Percentiles rank a stretch among this genome's conserved stretches.
Evolutionary conservation across 1,284 basidiomycete genomes (phyloP).

Genomic region (Wallemia ichthyophaga): DNA sequence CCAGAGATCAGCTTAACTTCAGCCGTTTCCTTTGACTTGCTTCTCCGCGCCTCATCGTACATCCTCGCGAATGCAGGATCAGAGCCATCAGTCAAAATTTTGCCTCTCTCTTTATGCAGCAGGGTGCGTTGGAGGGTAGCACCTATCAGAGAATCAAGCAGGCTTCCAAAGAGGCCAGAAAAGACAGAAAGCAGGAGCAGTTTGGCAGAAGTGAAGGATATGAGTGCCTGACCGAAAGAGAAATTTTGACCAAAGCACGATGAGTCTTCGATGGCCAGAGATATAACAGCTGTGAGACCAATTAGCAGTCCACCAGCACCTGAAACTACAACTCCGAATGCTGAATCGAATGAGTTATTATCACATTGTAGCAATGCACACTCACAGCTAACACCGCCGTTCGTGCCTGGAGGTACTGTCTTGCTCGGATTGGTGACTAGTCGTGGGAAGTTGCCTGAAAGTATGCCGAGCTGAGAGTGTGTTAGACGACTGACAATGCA

Average conservation of each 20-base stretch:
- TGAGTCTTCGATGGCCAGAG: constrained; percentile 32
- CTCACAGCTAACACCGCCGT: constrained; percentile 34
- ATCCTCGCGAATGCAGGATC: constrained; percentile 8
- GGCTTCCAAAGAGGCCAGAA: constrained; percentile 40
- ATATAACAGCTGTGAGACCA: constrained; percentile 27
- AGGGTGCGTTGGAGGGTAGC: constrained; percentile 59
- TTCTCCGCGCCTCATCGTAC: constrained; percentile 6
- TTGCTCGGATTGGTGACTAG: constrained; percentile 38
- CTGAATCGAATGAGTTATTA: constrained; percentile 16
- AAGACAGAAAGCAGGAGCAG: constrained; percentile 28
- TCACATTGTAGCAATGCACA: background rate
- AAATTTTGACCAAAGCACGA: constrained; percentile 19
- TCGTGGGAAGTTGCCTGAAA: constrained; percentile 32
- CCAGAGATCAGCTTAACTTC: constrained; percentile 34
- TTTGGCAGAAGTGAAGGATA: constrained; percentile 7
- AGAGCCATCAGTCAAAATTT: constrained; percentile 33
- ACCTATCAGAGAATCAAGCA: constrained; percentile 57
- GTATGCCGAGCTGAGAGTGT: constrained; percentile 32
- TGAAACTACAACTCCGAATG: constrained; percentile 41
- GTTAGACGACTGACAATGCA: constrained; percentile 11
- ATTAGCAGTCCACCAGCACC: constrained; percentile 40
- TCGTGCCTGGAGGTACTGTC: constrained; percentile 57
- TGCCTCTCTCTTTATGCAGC: constrained; percentile 31
- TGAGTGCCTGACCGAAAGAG: constrained; percentile 12
- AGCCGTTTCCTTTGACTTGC: constrained; percentile 11